Base-by-base conservation (phyloP, 345 rosid genomes). In the Arabis hirsuta region DNA sequence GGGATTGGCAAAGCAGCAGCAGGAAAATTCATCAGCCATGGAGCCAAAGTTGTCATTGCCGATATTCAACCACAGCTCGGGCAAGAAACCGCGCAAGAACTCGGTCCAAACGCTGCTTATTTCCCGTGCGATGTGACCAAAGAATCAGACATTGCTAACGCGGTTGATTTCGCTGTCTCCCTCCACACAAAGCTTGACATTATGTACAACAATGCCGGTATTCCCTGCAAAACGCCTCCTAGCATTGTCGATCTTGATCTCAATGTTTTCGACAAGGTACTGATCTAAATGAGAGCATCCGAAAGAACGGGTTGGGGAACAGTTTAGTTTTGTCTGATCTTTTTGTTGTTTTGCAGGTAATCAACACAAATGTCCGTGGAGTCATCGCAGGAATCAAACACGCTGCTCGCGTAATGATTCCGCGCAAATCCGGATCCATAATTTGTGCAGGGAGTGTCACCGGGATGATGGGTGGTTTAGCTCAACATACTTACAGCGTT, bases 1-100 rank as follows among this genome's bases (percentile, higher is more conserved):
- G 97, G 97, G 47, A 85, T 93, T 31, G 98, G 98, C 24, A 87
- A 84, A 80, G 96, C 85, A 16, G 80, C 98, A 2, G 91, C 98
- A 5, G 67, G 74, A 16, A 84, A 80, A 39, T 93, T 93, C 71
- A 77, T 89, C 68, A 65, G 78, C 45, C 81, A 89, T 55, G 97
- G 98, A 34, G 96, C 97, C 65, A 89, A 79, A 74, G 98, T 93
- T 22, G 67, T 90, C 62, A 78, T 93, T 42, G 96, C 96, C 39
- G 96, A 93, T 74, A 75, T 89, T 67, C 85, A 86, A 72, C 83
- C 65, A 1, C 76, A 82, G 61, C 74, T 79, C 1, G 97, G 97
- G 29, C 63, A 79, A 55, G 81, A 80, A 65, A 75, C 88, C 9
- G 90, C 80, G 1, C 42, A 72, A 48, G 86, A 85, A 55, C 90